phyloP scores from a whole-genome alignment of 768 basidiomycete species.

The Lentinula sp. region DNA sequence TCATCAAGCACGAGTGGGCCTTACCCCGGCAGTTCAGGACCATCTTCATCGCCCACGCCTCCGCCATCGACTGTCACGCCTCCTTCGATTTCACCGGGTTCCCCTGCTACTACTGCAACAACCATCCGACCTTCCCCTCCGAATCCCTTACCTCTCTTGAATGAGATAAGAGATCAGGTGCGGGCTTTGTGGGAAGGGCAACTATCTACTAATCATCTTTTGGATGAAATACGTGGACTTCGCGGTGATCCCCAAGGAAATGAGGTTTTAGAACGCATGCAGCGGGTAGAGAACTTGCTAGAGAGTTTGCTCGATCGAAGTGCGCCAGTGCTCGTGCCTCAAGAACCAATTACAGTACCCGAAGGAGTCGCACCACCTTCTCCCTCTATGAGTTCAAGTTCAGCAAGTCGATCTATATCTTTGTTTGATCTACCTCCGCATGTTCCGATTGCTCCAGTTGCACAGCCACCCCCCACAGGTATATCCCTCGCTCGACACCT shows the following conservation, averaged over 20 bases:
- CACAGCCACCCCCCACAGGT: constrained; percentile 38
- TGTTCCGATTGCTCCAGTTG: constrained; percentile 24
- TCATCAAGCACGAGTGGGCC: constrained; percentile 6
- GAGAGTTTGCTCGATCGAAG: constrained; percentile 30
- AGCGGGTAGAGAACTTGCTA: constrained; percentile 41
- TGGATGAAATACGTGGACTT: constrained; percentile 57
- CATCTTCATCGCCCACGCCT: constrained; percentile 23
- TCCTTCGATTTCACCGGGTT: constrained; percentile 25
- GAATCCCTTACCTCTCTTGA: constrained; percentile 47
- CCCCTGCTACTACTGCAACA: constrained; percentile 12
- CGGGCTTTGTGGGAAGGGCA: constrained; percentile 61
- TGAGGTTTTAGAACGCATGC: constrained; percentile 34
- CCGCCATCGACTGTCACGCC: constrained; percentile 30
- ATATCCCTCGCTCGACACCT: constrained; percentile 55
- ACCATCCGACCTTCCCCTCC: constrained; percentile 28
- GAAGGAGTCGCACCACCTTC: constrained; percentile 5
- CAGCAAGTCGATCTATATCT: constrained; percentile 20
- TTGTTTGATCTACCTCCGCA: constrained; percentile 8
- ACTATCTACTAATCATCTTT: constrained; percentile 45
- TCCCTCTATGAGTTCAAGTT: constrained; percentile 20
- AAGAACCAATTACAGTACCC: constrained; percentile 16
- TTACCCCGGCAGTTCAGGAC: constrained; percentile 23
- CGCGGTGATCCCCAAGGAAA: constrained; percentile 28
- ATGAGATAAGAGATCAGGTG: constrained; percentile 53
- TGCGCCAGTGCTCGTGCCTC: constrained; percentile 15